Percentiles rank a stretch among this genome's conserved stretches.
Evolutionary conservation across 805 yeast species (phyloP).

Genomic region (Zygosaccharomyces pseudorouxii): DNA sequence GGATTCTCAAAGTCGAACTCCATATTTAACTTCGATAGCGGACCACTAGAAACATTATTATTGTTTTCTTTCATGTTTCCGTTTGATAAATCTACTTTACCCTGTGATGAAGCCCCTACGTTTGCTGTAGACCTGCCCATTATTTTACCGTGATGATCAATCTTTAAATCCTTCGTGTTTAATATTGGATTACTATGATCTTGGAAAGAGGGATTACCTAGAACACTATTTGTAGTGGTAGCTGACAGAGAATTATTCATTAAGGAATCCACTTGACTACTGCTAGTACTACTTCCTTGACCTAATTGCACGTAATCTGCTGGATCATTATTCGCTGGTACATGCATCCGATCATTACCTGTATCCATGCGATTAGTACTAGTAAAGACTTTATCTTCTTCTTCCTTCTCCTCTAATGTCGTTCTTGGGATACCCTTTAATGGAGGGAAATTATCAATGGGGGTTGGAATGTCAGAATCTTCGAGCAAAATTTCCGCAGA

Average conservation of each 20-base stretch:
- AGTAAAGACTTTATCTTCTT: conserved; percentile 3
- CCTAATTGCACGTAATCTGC: conserved; percentile 11
- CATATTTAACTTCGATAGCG: conserved; percentile 17
- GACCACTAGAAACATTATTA: neutral
- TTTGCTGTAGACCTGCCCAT: neutral
- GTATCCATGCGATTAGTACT: neutral
- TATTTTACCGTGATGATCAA: conserved; percentile 2
- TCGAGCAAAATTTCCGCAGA: conserved; percentile 11
- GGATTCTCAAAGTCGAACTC: conserved; percentile 29
- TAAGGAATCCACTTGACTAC: conserved; percentile 26
- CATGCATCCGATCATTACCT: neutral
- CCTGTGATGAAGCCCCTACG: neutral
- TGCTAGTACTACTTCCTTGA: conserved; percentile 20
- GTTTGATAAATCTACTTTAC: neutral
- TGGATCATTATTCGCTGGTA: conserved; percentile 4
- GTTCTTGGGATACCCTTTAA: conserved; percentile 17
- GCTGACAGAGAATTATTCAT: conserved; percentile 27
- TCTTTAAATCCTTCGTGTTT: conserved; percentile 10
- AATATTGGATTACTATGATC: conserved; percentile 14
- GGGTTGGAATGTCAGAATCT: conserved; percentile 18
- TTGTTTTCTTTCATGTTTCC: neutral
- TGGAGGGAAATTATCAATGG: conserved; percentile 17
- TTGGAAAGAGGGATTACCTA: conserved; percentile 9
- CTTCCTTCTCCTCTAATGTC: conserved; percentile 15
- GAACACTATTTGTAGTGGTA: conserved; percentile 11